A percentile compares a stretch with the other conserved stretches of the same genome.
Conservation (phyloP, 2,329 filamentous ascomycete genomes). For the Diaporthe ilicicola region DNA sequence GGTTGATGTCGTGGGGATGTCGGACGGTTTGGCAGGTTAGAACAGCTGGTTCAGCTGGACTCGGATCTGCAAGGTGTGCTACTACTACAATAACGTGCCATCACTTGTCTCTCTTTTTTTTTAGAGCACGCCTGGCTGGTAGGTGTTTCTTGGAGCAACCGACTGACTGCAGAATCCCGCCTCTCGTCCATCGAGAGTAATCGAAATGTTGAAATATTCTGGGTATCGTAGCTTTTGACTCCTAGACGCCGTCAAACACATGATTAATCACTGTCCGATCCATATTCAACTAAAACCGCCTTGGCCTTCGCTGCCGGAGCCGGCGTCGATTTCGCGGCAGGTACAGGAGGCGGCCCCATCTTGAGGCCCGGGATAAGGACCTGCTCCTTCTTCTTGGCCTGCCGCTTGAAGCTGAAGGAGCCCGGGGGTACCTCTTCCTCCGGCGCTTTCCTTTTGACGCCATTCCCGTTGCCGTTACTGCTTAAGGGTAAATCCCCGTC, state of each 20-base stretch:
- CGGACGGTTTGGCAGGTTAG: background rate
- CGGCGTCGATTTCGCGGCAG: conserved; percentile 57
- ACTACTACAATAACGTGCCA: background rate
- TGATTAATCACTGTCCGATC: conserved; percentile 24
- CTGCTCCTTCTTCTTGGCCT: conserved; percentile 87
- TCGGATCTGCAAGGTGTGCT: background rate
- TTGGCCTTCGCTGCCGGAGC: conserved; percentile 4
- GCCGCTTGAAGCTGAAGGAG: conserved; percentile 76
- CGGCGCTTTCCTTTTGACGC: conserved; percentile 44
- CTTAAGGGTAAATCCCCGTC: conserved; percentile 19
- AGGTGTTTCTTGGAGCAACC: background rate
- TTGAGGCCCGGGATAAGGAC: conserved; percentile 83
- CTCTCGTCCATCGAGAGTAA: background rate
- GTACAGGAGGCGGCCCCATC: conserved; percentile 66
- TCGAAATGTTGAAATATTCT: background rate
- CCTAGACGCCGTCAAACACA: conserved; percentile 3
- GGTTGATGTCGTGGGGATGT: background rate
- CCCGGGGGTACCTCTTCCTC: conserved; percentile 45
- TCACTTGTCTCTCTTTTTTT: background rate
- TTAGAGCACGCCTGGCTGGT: background rate
- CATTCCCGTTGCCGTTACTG: conserved; percentile 41
- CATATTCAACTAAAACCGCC: conserved; percentile 24
- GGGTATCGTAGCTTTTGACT: conserved; percentile 26
- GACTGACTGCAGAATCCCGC: too few species aligned
- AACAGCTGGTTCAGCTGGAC: background rate